Evolutionary conservation across 1,139 yeast species (phyloP).

Genomic region (Yamadazyma diddensiae): DNA sequence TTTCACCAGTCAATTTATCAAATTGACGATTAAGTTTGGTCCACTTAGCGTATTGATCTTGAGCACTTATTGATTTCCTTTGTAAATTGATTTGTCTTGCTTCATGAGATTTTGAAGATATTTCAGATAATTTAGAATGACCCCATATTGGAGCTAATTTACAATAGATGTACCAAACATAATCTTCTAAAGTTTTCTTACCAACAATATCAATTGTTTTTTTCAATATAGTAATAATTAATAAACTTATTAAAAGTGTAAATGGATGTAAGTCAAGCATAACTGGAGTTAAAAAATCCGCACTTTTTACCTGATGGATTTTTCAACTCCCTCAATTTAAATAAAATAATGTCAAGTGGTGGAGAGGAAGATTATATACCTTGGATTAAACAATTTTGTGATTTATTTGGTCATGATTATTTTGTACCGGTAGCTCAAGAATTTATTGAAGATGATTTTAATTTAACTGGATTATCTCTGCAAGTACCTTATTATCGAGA

Average conservation of each 20-base stretch:
- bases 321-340: neutral
- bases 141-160: conserved; percentile 31
- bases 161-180: conserved; percentile 41
- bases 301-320: conserved; percentile 3
- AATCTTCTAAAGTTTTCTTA: conserved; percentile 30
- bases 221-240: conserved; percentile 31
- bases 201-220: conserved; percentile 33
- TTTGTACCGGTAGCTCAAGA: conserved; percentile 92
- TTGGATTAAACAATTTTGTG: conserved; percentile 90
- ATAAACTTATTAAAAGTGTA: conserved; percentile 25
- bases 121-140: conserved; percentile 27
- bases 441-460: conserved; percentile 94
- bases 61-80: conserved; percentile 70
- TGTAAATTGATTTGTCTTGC: conserved; percentile 48
- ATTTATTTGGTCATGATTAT: conserved; percentile 86
- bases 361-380: conserved; percentile 65
- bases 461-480: conserved; percentile 81
- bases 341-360: conserved; percentile 36
- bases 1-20: conserved; percentile 55
- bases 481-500: conserved; percentile 90
- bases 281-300: neutral
- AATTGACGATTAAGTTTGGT: conserved; percentile 79
- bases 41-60: conserved; percentile 95
- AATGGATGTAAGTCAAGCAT: conserved; percentile 29
- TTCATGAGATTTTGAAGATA: conserved; percentile 41